A percentile compares a stretch with the other conserved stretches of the same genome.
phyloP scores from a whole-genome alignment of 768 basidiomycete genomes.

The Boletus pseudo-olivaceus region DNA sequence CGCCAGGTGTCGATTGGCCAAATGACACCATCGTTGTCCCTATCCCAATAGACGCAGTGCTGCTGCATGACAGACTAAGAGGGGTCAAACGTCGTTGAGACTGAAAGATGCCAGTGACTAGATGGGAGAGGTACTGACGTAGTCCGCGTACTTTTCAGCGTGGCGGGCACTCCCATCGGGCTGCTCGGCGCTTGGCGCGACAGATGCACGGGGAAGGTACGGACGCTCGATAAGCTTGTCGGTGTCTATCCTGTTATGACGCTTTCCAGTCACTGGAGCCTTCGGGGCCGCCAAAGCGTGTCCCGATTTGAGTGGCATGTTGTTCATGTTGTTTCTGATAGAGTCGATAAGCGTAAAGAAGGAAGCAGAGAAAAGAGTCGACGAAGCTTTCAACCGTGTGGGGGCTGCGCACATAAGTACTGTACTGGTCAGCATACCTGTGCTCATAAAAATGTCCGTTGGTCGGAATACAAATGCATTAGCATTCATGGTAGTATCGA shows the following conservation, averaged over 20 bases:
- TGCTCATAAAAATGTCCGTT: not conserved
- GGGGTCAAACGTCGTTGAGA: not conserved
- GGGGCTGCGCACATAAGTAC: constrained; percentile 17
- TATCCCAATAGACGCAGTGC: constrained; percentile 41
- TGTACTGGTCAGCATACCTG: constrained; percentile 9
- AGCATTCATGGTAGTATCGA: not conserved
- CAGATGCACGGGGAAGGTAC: constrained; percentile 27
- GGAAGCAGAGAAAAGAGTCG: constrained; percentile 13
- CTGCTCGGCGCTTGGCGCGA: constrained; percentile 24
- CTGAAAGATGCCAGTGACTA: not conserved
- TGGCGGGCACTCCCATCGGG: constrained; percentile 22
- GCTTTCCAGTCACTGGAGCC: constrained; percentile 23
- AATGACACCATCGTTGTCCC: constrained; percentile 40
- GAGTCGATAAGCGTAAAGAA: constrained; percentile 19
- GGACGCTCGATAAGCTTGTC: constrained; percentile 26
- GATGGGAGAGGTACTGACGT: constrained; percentile 17
- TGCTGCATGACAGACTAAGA: constrained; percentile 39
- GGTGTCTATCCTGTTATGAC: constrained; percentile 23
- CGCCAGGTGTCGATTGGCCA: constrained; percentile 43
- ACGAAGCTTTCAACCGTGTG: constrained; percentile 8
- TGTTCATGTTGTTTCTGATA: constrained; percentile 20
- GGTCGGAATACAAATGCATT: constrained; percentile 15
- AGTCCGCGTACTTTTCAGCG: constrained; percentile 14
- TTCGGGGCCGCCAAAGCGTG: constrained; percentile 15
- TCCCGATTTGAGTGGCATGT: constrained; percentile 12